Conservation (phyloP, 202 grass and related monocot genomes). For the Cymbopogon flexuosus region DNA sequence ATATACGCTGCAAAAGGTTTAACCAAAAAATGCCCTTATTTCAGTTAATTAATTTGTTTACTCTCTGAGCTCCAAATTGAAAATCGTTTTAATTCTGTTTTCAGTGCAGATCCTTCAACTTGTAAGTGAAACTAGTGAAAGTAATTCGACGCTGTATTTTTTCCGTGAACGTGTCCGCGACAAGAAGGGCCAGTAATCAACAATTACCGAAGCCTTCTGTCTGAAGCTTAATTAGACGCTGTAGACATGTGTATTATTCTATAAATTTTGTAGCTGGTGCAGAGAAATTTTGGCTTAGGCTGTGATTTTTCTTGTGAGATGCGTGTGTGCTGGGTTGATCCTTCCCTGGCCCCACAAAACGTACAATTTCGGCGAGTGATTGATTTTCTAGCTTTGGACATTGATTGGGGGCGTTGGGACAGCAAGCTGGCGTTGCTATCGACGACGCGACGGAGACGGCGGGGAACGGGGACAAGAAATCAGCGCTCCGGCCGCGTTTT, state of each 20-base stretch:
- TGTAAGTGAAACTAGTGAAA: neutral
- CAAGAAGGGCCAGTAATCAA: no score
- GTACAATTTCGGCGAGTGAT: neutral
- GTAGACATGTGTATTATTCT: no score
- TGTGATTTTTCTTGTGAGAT: neutral
- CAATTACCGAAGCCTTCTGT: no score
- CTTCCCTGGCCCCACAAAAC: neutral
- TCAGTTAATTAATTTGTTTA: neutral
- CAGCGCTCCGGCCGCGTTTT: neutral
- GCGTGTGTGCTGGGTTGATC: neutral
- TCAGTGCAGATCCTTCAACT: neutral
- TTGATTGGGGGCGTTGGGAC: neutral
- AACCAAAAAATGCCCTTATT: neutral
- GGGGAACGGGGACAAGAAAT: neutral
- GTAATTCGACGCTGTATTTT: no score
- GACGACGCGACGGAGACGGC: neutral
- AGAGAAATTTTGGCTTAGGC: neutral
- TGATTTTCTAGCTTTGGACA: neutral
- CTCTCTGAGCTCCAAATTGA: neutral
- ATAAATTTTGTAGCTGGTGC: no score
- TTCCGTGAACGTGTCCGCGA: no score
- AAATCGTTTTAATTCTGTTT: neutral
- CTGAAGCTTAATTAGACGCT: no score
- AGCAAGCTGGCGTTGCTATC: neutral
- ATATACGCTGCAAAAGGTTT: neutral